Base-by-base conservation (phyloP, 176 grass and related monocot species). In the Zoysia pacifica region DNA sequence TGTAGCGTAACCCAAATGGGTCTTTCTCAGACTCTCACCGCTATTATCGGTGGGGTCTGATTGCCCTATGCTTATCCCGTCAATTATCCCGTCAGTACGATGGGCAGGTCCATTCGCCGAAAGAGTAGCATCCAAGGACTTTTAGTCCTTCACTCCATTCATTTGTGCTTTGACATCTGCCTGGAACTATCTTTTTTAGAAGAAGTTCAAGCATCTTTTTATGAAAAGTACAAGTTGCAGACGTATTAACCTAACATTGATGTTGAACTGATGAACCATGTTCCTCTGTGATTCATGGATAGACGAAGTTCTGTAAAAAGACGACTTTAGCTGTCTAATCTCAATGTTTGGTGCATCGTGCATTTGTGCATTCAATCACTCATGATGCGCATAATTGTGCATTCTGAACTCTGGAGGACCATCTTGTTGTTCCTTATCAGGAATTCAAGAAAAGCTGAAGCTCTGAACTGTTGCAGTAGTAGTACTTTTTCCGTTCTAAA, bases 111-210 rank as follows among this genome's bases (percentile, higher is more conserved):
- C 58, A 58, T 67, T 56, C 74, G 60, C 9, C 59, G 75, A 83
- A 72, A 73, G 38, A 82, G 85, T 72, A 73, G 73, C 74, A 78
- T 83, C 67, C 74, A 83, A 79, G 51, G 75, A 83, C 73, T 67
- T 62, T 43, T n/a, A 48, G 3, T 28, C 55, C 39, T 19, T 45
- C 16, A 67, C 41, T 40, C 28, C 62, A 73, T 67, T 49, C 7
- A 40, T 47, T 60, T 43, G 18, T 11, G 19, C 51, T 1, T 18
- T 18, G 45, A 47, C 45, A 47, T 47, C 45, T 7, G 45, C 45
- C 45, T 7, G 45, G 45, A 5, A 47, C 42, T 15, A 28, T 28
- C 28, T 28, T 28, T 60, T 83, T n/a, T 40, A 8, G 20, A 49
- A 15, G 44, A 45, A 28, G 38, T 61, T 47, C 11, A 28, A 13